phyloP scores from a whole-genome alignment of 441 rosid genomes.

The Pelargonium australe region DNA sequence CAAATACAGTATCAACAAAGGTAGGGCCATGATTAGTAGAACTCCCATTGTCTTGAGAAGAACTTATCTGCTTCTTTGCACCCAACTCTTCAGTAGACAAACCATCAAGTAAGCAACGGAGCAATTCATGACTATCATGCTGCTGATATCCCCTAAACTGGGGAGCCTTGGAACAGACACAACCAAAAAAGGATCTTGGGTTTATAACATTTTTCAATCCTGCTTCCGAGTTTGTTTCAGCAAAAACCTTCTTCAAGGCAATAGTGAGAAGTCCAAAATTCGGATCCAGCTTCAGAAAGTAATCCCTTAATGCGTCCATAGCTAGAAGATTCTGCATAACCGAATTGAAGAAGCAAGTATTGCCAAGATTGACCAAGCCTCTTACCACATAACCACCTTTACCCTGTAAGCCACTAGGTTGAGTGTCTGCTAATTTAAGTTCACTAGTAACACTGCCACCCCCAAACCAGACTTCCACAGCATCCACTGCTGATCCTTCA shows the following conservation, averaged over 20 bases:
- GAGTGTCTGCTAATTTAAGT: slow-evolving; percentile 31
- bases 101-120: slow-evolving; percentile 73
- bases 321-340: slow-evolving; percentile 85
- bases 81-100: slow-evolving; percentile 69
- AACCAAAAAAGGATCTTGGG: slow-evolving; percentile 61
- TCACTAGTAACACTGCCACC: slow-evolving; percentile 47
- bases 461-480: slow-evolving; percentile 55
- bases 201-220: slow-evolving; percentile 57
- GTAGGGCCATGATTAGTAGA: slow-evolving; percentile 40
- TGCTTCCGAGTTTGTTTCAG: slow-evolving; percentile 54
- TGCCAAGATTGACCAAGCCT: slow-evolving; percentile 86
- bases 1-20: slow-evolving; percentile 67
- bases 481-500: slow-evolving; percentile 34
- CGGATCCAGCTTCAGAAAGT: slow-evolving; percentile 43
- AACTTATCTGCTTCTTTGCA: slow-evolving; percentile 36
- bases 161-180: slow-evolving; percentile 66
- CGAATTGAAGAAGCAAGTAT: slow-evolving; percentile 93
- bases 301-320: slow-evolving; percentile 46
- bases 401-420: slow-evolving; percentile 33
- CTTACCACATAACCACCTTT: slow-evolving; percentile 49
- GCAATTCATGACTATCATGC: slow-evolving; percentile 93
- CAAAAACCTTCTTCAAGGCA: slow-evolving; percentile 62
- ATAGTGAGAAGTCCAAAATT: slow-evolving; percentile 50
- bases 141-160: slow-evolving; percentile 90
- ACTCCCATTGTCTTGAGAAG: slow-evolving; percentile 29